A percentile compares a stretch with the other conserved stretches of the same genome.
Conservation (phyloP, 2,329 filamentous ascomycete genomes). For the Penicillium concentricum region DNA sequence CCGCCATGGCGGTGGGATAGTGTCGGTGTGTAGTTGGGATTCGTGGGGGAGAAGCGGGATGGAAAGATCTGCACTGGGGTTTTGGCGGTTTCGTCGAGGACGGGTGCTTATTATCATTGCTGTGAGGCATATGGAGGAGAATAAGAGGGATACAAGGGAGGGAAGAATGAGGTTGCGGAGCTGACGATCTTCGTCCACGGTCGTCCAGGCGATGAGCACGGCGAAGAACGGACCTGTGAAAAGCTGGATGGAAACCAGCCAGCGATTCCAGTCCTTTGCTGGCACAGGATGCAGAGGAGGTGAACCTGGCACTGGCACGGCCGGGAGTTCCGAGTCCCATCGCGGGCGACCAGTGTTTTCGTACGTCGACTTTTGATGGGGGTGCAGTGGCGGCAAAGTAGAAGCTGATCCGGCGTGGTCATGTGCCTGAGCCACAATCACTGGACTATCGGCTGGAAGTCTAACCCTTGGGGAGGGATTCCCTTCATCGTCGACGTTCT, state of each 20-base stretch:
- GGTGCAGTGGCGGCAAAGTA: slow-evolving; percentile 7
- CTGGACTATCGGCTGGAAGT: slow-evolving; percentile 40
- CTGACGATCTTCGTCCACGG: slow-evolving; percentile 58
- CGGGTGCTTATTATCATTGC: slow-evolving; percentile 67
- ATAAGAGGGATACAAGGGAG: slow-evolving; percentile 63
- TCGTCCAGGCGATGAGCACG: slow-evolving; percentile 65
- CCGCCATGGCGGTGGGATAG: slow-evolving; percentile 68
- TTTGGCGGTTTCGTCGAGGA: slow-evolving; percentile 37
- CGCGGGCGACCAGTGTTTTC: slow-evolving; percentile 22
- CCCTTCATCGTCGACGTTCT: slow-evolving; percentile 18
- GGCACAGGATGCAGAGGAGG: not conserved
- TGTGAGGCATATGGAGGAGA: slow-evolving; percentile 66
- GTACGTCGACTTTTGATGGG: slow-evolving; percentile 19
- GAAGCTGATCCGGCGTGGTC: slow-evolving; percentile 1
- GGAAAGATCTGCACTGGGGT: not conserved
- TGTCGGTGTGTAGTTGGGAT: slow-evolving; percentile 38
- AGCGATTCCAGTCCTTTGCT: slow-evolving; percentile 75
- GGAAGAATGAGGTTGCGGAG: slow-evolving; percentile 55
- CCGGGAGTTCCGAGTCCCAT: slow-evolving; percentile 43
- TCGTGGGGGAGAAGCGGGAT: not conserved
- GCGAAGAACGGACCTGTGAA: slow-evolving; percentile 86
- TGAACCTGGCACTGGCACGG: slow-evolving; percentile 25
- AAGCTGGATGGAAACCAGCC: slow-evolving; percentile 81
- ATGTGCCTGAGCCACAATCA: slow-evolving; percentile 24
- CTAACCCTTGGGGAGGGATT: slow-evolving; percentile 27